phyloP scores from a whole-genome alignment of 2,329 filamentous ascomycete genomes.

The Botryotinia calthae region DNA sequence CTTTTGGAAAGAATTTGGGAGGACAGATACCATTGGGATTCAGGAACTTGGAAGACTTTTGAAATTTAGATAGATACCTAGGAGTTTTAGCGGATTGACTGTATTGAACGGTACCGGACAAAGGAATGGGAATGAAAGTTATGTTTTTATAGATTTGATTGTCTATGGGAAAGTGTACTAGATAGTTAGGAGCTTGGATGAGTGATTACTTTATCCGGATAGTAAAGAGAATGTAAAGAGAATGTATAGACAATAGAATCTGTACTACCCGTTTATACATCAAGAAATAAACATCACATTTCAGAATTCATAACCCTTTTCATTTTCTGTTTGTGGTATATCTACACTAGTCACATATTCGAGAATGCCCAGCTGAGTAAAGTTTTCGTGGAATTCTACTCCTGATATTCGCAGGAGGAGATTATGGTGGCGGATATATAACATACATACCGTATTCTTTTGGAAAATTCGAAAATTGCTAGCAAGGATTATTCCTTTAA shows the following conservation, averaged over 20 bases:
- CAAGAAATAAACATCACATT: background rate
- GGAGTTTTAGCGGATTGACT: background rate
- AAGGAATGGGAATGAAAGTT: background rate
- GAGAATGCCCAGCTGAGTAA: background rate
- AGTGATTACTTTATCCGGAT: background rate
- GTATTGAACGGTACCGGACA: background rate
- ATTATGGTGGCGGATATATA: too few relatives aligned
- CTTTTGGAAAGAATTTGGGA: conserved; percentile 10
- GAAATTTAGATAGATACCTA: conserved; percentile 16
- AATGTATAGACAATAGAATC: background rate
- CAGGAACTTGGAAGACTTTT: background rate
- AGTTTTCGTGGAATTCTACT: background rate
- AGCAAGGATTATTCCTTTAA: too few relatives aligned
- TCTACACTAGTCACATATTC: background rate
- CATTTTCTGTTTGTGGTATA: background rate
- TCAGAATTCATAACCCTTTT: background rate
- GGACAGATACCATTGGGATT: conserved; percentile 11
- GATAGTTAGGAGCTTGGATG: background rate
- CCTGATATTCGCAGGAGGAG: too few relatives aligned
- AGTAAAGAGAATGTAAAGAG: background rate
- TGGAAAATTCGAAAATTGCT: too few relatives aligned
- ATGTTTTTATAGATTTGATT: background rate
- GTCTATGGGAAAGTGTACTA: background rate
- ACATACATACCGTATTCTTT: too few relatives aligned
- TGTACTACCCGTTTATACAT: background rate